phyloP scores from a whole-genome alignment of 176 grass and related monocot species.

The Typha latifolia region DNA sequence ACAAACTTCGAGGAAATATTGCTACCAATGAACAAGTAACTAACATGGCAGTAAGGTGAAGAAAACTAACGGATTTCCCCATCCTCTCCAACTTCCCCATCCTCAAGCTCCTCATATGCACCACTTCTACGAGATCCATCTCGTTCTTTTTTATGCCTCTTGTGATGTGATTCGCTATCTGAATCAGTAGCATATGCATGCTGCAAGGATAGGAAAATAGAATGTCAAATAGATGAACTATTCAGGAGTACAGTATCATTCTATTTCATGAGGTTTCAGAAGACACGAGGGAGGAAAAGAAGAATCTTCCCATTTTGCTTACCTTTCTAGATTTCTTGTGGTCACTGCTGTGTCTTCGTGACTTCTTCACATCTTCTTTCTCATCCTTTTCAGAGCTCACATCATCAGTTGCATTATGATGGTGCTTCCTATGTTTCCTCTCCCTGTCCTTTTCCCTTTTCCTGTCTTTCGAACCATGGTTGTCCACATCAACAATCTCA shows the following conservation, averaged over 20 bases:
- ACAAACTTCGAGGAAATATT: not conserved
- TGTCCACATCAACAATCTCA: constrained; percentile 56
- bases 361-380: constrained; percentile 71
- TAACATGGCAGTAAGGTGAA: constrained; percentile 28
- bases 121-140: constrained; percentile 61
- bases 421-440: constrained; percentile 86
- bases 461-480: constrained; percentile 58
- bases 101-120: constrained; percentile 78
- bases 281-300: constrained; percentile 2
- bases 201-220: constrained; percentile 37
- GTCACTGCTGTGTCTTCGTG: constrained; percentile 67
- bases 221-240: constrained; percentile 7
- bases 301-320: not conserved
- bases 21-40: constrained; percentile 9
- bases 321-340: constrained; percentile 97
- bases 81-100: constrained; percentile 96
- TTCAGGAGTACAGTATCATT: constrained; percentile 16
- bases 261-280: constrained; percentile 8
- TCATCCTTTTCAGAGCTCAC: constrained; percentile 75
- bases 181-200: constrained; percentile 74
- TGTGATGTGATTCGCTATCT: constrained; percentile 65
- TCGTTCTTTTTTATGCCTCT: constrained; percentile 79
- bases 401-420: constrained; percentile 56
- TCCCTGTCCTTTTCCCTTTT: constrained; percentile 87
- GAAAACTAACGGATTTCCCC: constrained; percentile 53